phyloP scores from a whole-genome alignment of 768 basidiomycete genomes.

The Podaxis mareebaensis region DNA sequence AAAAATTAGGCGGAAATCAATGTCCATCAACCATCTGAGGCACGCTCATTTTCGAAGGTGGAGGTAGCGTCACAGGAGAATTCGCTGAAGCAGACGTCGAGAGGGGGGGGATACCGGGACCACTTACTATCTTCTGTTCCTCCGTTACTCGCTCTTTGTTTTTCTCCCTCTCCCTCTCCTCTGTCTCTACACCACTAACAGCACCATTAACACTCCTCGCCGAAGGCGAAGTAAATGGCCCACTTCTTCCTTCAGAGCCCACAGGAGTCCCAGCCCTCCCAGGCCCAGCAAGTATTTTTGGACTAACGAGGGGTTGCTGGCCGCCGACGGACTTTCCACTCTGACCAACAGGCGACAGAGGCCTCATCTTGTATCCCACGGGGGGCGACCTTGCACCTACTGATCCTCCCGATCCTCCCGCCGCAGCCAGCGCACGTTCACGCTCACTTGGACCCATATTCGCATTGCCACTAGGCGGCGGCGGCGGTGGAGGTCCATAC shows the following conservation, averaged over 20 bases:
- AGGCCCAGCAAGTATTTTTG: constrained; percentile 22
- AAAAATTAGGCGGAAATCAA: constrained; percentile 17
- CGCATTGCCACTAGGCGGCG: constrained; percentile 20
- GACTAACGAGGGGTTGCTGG: constrained; percentile 28
- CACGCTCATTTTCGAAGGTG: constrained; percentile 43
- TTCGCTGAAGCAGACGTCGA: constrained; percentile 15
- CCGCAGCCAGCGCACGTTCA: neutral
- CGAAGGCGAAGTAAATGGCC: constrained; percentile 4
- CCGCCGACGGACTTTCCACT: constrained; percentile 21
- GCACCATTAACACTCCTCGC: constrained; percentile 8
- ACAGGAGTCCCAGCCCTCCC: constrained; percentile 19
- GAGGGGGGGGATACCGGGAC: constrained; percentile 4
- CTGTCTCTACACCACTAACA: neutral
- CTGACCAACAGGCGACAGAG: constrained; percentile 29
- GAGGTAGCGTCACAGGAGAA: constrained; percentile 23
- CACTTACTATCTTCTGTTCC: neutral
- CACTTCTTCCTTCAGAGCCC: constrained; percentile 15
- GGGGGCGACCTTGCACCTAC: constrained; percentile 24
- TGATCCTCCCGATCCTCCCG: neutral
- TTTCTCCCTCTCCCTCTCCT: constrained; percentile 2
- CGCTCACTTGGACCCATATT: neutral
- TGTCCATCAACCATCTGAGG: constrained; percentile 43
- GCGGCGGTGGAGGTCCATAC: constrained; percentile 24
- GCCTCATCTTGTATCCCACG: constrained; percentile 33
- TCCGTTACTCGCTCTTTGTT: neutral